A percentile compares a stretch with the other conserved stretches of the same genome.
phyloP scores from a whole-genome alignment of 805 yeast species.

The Ogataea ramenticola region DNA sequence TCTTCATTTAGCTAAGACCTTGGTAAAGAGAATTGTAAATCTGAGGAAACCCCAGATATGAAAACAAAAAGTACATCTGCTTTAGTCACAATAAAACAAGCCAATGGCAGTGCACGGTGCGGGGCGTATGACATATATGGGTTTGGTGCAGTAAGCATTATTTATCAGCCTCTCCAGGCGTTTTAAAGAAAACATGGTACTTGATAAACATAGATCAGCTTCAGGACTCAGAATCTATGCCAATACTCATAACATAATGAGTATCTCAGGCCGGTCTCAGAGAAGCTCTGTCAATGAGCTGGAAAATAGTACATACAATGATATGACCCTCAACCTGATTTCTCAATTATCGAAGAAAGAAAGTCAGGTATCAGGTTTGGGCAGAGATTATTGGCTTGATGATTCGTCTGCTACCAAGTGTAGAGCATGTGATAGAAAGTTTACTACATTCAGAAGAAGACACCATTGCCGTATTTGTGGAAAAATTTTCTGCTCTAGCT shows the following conservation, averaged over 20 bases:
- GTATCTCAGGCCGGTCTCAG: not conserved
- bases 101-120: too few species aligned
- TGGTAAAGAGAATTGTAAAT: too few species aligned
- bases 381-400: slow-evolving; percentile 90
- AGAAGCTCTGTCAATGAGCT: not conserved
- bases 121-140: too few species aligned
- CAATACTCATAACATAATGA: not conserved
- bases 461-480: slow-evolving; percentile 97
- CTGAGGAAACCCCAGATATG: too few species aligned
- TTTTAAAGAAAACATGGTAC: too few species aligned
- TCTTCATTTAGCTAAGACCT: too few species aligned
- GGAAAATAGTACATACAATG: slow-evolving; percentile 9
- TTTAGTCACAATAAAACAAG: too few species aligned
- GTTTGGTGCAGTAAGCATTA: too few species aligned
- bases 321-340: slow-evolving; percentile 17
- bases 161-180: too few species aligned
- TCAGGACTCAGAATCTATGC: too few species aligned
- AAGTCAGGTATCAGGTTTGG: slow-evolving; percentile 35
- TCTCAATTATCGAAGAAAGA: slow-evolving; percentile 12
- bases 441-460: slow-evolving; percentile 80
- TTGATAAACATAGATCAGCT: too few species aligned
- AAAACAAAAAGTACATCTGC: too few species aligned
- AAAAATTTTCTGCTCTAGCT: slow-evolving; percentile 81
- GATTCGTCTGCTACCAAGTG: slow-evolving; percentile 90
- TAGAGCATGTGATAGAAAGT: slow-evolving; percentile 70